Conservation (phyloP, 1,139 yeast genomes). For the Williopsis jadinii region DNA sequence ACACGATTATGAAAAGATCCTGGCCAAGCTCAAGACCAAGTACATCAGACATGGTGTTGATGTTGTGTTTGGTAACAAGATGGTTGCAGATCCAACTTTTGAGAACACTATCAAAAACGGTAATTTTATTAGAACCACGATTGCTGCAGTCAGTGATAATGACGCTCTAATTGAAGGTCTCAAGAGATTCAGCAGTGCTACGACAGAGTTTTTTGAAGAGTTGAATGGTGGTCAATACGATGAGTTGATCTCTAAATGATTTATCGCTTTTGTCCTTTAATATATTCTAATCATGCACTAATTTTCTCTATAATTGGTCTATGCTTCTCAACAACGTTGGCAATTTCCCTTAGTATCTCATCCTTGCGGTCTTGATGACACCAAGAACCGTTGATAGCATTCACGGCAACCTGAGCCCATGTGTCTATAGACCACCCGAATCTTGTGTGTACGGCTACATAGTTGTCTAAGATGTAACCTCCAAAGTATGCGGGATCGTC, state of each 20-base stretch:
- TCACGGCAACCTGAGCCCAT: slow-evolving; percentile 53
- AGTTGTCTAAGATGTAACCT: slow-evolving; percentile 73
- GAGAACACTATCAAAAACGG: slow-evolving; percentile 25
- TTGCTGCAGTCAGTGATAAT: slow-evolving; percentile 43
- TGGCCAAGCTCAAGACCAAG: slow-evolving; percentile 23
- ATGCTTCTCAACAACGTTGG: slow-evolving; percentile 41
- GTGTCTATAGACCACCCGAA: slow-evolving; percentile 51
- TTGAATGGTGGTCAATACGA: slow-evolving; percentile 21
- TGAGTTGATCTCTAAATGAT: slow-evolving; percentile 2
- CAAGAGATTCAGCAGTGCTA: slow-evolving; percentile 38
- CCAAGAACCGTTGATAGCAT: slow-evolving; percentile 69
- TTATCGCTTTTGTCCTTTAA: background rate
- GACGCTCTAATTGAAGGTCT: slow-evolving; percentile 42
- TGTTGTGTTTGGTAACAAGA: slow-evolving; percentile 43
- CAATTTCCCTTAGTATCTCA: slow-evolving; percentile 37
- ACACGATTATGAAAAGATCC: slow-evolving; percentile 35
- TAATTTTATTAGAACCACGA: slow-evolving; percentile 46
- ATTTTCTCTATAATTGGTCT: slow-evolving; percentile 9
- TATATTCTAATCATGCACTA: background rate
- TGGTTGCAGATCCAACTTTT: slow-evolving; percentile 37
- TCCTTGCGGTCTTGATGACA: slow-evolving; percentile 45
- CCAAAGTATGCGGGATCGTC: slow-evolving; percentile 89
- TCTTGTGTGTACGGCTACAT: slow-evolving; percentile 53
- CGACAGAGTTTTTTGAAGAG: slow-evolving; percentile 38
- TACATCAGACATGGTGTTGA: slow-evolving; percentile 35